Evolutionary conservation across 768 basidiomycete species (phyloP).

Genomic region (Tylopilus felleus): DNA sequence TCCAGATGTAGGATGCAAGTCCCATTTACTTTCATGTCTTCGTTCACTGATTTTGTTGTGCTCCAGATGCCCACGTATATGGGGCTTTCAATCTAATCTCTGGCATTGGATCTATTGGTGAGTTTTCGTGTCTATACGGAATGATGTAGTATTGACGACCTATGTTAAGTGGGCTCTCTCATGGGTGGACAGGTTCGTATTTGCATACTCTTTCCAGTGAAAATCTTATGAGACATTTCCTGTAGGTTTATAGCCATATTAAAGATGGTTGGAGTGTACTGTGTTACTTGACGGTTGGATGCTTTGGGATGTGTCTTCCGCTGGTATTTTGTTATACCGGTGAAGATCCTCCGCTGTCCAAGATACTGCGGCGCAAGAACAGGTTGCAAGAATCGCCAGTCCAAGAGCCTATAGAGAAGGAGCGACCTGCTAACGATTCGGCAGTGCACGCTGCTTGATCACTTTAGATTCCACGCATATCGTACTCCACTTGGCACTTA

Average conservation of each 20-base stretch:
- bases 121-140: conserved; percentile 18
- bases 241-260: conserved; percentile 57
- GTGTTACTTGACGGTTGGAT: conserved; percentile 44
- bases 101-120: conserved; percentile 60
- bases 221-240: conserved; percentile 2
- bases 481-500: no score
- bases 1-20: conserved; percentile 67
- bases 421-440: neutral
- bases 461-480: neutral
- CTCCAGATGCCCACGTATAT: conserved; percentile 67
- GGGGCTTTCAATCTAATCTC: conserved; percentile 72
- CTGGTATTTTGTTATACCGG: conserved; percentile 49
- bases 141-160: conserved; percentile 1
- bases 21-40: neutral
- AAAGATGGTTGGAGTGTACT: conserved; percentile 59
- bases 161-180: conserved; percentile 58
- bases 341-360: conserved; percentile 37
- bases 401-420: neutral
- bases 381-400: conserved; percentile 6
- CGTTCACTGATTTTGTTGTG: neutral
- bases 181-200: conserved; percentile 60
- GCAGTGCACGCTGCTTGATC: neutral
- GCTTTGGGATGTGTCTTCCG: conserved; percentile 39
- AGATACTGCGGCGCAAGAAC: conserved; percentile 22
- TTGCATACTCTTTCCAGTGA: neutral